Conservation (phyloP, 2,329 filamentous ascomycete genomes). For the Diplodia seriata region DNA sequence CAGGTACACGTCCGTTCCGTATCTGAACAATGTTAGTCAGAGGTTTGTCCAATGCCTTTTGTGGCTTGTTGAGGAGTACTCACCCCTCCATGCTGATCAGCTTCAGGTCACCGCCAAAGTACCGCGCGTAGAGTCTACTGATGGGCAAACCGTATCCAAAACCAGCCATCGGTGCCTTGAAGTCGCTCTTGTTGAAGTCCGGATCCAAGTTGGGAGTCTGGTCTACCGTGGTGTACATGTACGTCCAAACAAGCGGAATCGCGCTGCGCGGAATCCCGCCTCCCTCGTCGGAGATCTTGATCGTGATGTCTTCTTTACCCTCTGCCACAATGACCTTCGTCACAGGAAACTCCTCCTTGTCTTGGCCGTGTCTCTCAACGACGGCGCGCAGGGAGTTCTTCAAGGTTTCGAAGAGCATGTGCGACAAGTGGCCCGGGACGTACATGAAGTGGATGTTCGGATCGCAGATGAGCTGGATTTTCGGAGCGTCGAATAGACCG, state of each 20-base stretch:
- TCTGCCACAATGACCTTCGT: constrained; percentile 98
- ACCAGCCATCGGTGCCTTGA: constrained; percentile 98
- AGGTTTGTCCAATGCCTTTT: background rate
- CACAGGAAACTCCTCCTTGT: constrained; percentile 94
- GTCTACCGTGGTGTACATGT: constrained; percentile 99
- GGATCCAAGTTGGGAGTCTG: constrained; percentile 93
- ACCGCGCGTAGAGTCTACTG: constrained; percentile 89
- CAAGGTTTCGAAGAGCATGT: constrained; percentile 99
- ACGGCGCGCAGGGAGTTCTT: constrained; percentile 98
- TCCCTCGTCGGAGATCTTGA: constrained; percentile 97
- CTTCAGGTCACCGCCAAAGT: constrained; percentile 97
- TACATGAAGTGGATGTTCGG: constrained; percentile 98
- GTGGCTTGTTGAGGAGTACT: constrained; percentile 45
- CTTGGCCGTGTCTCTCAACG: constrained; percentile 91
- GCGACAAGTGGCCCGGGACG: constrained; percentile 95
- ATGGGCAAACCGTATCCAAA: constrained; percentile 98
- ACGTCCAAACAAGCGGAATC: constrained; percentile 99
- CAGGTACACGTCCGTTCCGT: constrained; percentile 97
- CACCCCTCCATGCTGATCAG: constrained; percentile 99
- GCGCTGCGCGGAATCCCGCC: constrained; percentile 91
- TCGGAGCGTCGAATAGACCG: constrained; percentile 93
- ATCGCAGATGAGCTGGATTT: constrained; percentile 95
- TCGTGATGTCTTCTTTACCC: constrained; percentile 97
- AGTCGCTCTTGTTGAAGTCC: constrained; percentile 98
- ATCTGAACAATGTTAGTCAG: constrained; percentile 60